phyloP scores from a whole-genome alignment of 2,329 filamentous ascomycete genomes.

The Ceratocystis papillata region DNA sequence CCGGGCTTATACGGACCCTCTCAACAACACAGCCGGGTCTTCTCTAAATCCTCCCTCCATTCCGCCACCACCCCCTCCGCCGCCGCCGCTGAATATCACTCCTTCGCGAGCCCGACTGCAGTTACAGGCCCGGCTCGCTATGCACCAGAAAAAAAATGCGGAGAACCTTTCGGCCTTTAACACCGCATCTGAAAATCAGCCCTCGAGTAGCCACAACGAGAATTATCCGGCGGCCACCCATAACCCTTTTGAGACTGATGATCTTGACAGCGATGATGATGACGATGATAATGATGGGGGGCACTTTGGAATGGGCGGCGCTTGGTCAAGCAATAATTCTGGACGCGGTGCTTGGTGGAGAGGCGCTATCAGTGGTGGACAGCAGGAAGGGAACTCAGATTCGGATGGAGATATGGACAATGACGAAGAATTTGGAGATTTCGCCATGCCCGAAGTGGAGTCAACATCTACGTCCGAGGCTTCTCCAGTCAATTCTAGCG shows the following conservation, averaged over 20 bases:
- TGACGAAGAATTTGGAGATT: slow-evolving; percentile 58
- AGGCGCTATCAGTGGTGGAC: slow-evolving; percentile 34
- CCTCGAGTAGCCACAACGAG: background rate
- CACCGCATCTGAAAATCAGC: slow-evolving; percentile 31
- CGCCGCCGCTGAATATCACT: slow-evolving; percentile 69
- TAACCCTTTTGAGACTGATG: slow-evolving; percentile 46
- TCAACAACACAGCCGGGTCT: slow-evolving; percentile 37
- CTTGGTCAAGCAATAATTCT: slow-evolving; percentile 27
- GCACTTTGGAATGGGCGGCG: slow-evolving; percentile 27
- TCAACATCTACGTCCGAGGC: background rate
- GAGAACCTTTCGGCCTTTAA: slow-evolving; percentile 39
- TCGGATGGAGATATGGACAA: slow-evolving; percentile 43
- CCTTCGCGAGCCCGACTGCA: slow-evolving; percentile 79
- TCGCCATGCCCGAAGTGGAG: slow-evolving; percentile 51
- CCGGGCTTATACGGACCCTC: slow-evolving; percentile 47
- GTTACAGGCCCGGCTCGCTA: slow-evolving; percentile 74
- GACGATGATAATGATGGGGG: slow-evolving; percentile 37
- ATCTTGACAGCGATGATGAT: slow-evolving; percentile 44
- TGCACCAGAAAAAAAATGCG: slow-evolving; percentile 55
- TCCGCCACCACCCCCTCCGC: slow-evolving; percentile 53
- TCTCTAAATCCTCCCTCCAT: slow-evolving; percentile 49
- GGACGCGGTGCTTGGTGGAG: slow-evolving; percentile 42
- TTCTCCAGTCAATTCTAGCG: slow-evolving; percentile 2
- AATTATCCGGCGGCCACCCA: slow-evolving; percentile 31
- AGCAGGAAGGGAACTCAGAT: slow-evolving; percentile 36